These are phyloP conservation scores for Ophiostoma sp. DNA, from an alignment of 2,329 filamentous ascomycete genomes.

Conservation along the genomic window DNA sequence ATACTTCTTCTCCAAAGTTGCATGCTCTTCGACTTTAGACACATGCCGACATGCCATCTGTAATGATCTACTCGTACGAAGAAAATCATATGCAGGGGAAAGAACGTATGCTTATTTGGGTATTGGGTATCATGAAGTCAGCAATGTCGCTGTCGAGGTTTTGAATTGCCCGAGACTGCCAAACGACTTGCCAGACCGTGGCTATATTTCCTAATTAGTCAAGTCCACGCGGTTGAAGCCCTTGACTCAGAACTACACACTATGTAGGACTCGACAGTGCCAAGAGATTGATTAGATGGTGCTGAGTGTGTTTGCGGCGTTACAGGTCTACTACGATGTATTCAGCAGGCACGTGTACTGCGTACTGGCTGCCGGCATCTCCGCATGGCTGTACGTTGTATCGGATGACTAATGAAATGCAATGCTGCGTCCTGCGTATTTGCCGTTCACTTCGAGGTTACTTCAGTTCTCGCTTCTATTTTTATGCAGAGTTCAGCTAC, in stretches of 20 bases:
- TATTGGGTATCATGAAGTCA: no score
- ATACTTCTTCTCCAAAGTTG: not conserved
- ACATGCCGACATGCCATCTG: not conserved
- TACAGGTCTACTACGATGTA: no score
- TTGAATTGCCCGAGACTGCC: not conserved
- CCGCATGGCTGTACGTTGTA: no score
- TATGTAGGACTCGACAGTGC: not conserved
- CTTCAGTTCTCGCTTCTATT: not conserved
- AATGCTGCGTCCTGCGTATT: not conserved
- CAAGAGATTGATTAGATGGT: constrained; percentile 22
- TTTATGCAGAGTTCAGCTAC: not conserved
- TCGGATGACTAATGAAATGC: not conserved
- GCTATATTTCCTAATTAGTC: constrained; percentile 11
- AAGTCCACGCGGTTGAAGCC: constrained; percentile 7
- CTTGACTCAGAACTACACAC: not conserved
- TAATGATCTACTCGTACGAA: not conserved
- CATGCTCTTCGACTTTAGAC: not conserved
- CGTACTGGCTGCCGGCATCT: not conserved
- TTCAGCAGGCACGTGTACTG: no score
- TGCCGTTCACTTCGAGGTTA: not conserved
- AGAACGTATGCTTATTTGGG: no score
- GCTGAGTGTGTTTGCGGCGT: no score
- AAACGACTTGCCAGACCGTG: not conserved
- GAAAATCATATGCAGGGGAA: not conserved
- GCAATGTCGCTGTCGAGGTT: not conserved